Evolutionary conservation across 495 filamentous ascomycete genomes (phyloP), one percentile per base, ranked within the genome.

Genomic region (Penicillium silybi): DNA sequence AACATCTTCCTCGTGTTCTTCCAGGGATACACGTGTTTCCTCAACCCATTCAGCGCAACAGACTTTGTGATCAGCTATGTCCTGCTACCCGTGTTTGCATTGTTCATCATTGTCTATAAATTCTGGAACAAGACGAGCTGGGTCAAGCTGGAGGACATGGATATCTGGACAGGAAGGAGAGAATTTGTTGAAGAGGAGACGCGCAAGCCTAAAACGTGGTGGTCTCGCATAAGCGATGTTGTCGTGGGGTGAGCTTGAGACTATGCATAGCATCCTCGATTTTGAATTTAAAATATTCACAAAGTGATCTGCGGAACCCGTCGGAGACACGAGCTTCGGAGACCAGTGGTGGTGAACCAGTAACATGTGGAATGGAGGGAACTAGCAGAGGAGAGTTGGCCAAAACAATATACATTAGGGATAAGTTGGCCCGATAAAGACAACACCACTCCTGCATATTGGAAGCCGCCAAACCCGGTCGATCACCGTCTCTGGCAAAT

Each of bases 21-120:
- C 50, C 82, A 86, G 64, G 83, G 82, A n/a, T 79, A 79, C 43
- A 76, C 74, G 10, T 72, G 71, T 13, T 77, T 79, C 38, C 49
- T 79, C 37, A 76, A 68, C 20, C 84, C 84, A 0, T 88, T 82
- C 49, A 74, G 75, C 35, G 76, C 75, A 2, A 76, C 75, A 2
- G 71, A 75, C 19, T 86, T 89, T 57, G 80, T 89, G 11, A 79
- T 85, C 44, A 83, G 79, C 19, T 89, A 89, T 59, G 82, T 89
- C 50, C 62, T 87, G 6, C 56, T 89, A 17, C 84, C 84, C 3
- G 74, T 89, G 0, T 89, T 86, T 53, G 69, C 72, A 8, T 48
- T 86, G 6, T 81, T 87, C 42, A 81, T 77, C 42, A 22, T 80
- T 2, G 75, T 62, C 0, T 87, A 80, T 49, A 87, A 87, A 59